Percentiles rank a stretch among this genome's conserved stretches.
phyloP scores from a whole-genome alignment of 1,284 basidiomycete species.

The Wallemia hederae region DNA sequence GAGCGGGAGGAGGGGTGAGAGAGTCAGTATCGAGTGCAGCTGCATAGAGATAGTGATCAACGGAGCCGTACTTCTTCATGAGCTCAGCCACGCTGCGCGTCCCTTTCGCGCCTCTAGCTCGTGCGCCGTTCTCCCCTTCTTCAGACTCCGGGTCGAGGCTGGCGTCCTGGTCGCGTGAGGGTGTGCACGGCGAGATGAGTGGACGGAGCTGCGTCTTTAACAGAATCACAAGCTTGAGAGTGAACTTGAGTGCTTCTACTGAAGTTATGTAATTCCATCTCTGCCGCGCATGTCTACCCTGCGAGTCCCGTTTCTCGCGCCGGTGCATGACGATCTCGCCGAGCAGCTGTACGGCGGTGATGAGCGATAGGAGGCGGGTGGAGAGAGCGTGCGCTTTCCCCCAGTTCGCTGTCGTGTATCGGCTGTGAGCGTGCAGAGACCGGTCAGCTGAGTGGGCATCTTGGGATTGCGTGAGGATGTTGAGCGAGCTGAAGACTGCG shows the following conservation, averaged over 20 bases:
- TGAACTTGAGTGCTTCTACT: slow-evolving; percentile 52
- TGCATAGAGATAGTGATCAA: slow-evolving; percentile 45
- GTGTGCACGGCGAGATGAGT: slow-evolving; percentile 39
- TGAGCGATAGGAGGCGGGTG: slow-evolving; percentile 36
- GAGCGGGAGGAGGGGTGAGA: slow-evolving; percentile 32
- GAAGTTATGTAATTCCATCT: slow-evolving; percentile 41
- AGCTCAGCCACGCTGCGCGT: slow-evolving; percentile 24
- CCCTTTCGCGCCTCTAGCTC: slow-evolving; percentile 20
- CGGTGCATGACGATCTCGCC: slow-evolving; percentile 57
- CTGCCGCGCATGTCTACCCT: slow-evolving; percentile 13
- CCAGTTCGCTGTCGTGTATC: slow-evolving; percentile 6
- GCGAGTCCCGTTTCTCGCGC: slow-evolving; percentile 24
- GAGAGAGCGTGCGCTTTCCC: slow-evolving; percentile 35
- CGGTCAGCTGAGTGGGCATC: slow-evolving; percentile 46
- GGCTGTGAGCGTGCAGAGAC: slow-evolving; percentile 30
- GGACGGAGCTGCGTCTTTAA: slow-evolving; percentile 38
- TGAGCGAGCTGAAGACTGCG: slow-evolving; percentile 28
- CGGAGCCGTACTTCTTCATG: slow-evolving; percentile 23
- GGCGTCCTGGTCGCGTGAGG: slow-evolving; percentile 58
- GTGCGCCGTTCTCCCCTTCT: slow-evolving; percentile 40
- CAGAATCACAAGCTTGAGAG: slow-evolving; percentile 37
- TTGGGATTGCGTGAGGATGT: slow-evolving; percentile 31
- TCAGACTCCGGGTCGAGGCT: slow-evolving; percentile 35
- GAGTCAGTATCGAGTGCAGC: slow-evolving; percentile 40
- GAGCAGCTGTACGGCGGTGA: slow-evolving; percentile 47